Evolutionary conservation across 352 stramenopile species (phyloP).

Genomic region (Phytophthora kernoviae): DNA sequence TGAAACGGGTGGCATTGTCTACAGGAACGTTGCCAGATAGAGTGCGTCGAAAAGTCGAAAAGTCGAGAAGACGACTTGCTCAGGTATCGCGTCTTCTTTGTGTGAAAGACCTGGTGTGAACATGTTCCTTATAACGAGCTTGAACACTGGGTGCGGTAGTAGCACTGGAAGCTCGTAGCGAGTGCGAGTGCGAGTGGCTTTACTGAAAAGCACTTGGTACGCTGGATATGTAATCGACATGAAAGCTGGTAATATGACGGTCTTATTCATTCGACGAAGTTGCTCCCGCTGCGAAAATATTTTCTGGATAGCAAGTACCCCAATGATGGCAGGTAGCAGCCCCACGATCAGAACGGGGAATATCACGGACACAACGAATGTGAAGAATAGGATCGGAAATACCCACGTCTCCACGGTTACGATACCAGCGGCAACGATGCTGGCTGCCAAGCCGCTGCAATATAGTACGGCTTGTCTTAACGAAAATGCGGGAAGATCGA

Average conservation of each 20-base stretch:
- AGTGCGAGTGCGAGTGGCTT: constrained; percentile 3
- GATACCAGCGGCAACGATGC: constrained; percentile 19
- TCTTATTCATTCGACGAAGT: constrained; percentile 2
- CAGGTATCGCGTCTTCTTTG: constrained; percentile 29
- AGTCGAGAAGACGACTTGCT: constrained; percentile 23
- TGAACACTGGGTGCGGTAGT: constrained; percentile 9
- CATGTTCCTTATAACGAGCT: constrained; percentile 11
- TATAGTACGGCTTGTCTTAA: constrained; percentile 12
- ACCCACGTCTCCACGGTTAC: constrained; percentile 16
- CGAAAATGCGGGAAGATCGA: constrained; percentile 17
- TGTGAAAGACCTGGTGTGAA: constrained; percentile 5
- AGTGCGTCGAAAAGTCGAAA: constrained; percentile 23
- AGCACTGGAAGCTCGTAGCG: constrained; percentile 23
- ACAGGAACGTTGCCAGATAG: constrained; percentile 4
- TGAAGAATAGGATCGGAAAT: constrained; percentile 28
- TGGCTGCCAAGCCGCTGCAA: constrained; percentile 7
- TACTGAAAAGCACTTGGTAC: constrained; percentile 22
- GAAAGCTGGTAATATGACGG: constrained; percentile 11
- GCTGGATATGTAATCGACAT: constrained; percentile 23
- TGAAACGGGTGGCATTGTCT: neutral
- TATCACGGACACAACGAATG: constrained; percentile 6
- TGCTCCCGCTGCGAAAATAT: constrained; percentile 8
- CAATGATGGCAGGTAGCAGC: constrained; percentile 17
- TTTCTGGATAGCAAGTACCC: constrained; percentile 5
- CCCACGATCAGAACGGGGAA: too few relatives aligned